Evolutionary conservation across 1,284 basidiomycete species (phyloP), one percentile per base, ranked within the genome.

Genomic region (Puccinia horiana): DNA sequence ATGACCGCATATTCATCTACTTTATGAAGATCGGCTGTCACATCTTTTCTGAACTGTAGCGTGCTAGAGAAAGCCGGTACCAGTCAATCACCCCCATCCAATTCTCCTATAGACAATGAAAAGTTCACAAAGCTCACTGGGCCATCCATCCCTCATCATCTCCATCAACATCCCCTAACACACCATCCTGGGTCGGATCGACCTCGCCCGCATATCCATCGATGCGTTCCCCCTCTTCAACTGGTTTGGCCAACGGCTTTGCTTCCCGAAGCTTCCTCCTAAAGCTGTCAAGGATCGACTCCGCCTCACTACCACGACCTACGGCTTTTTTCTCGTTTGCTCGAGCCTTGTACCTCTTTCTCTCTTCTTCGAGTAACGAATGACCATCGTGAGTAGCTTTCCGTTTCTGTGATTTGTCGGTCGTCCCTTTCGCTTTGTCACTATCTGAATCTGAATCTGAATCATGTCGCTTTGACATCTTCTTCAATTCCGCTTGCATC

Each of bases 401-500:
- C 23, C 54, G 35, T 73, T 81, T 81, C 14, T 67, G 61, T n/a
- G 65, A 37, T 40, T 79, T 79, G n/a, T 56, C 26, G 42, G 26
- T 23, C 16, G 26, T n/a, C 4, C 42, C 49, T 77, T 77, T 77
- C n/a, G 65, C 23, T 47, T 42, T 23, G 54, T 73, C 78, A 58
- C 58, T 40, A 12, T 81, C 78, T 37, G 69, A 49, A 26, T 81
- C 78, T 37, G 69, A 49, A 26, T 67, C 78, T 26, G 69, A 81
- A 29, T 63, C 78, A 61, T 49, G 49, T 56, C 69, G 44, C 16
- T 73, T 81, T 23, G 52, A 44, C 26, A 69, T 52, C 84, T 91
- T 92, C 37, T 93, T 91, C 81, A 98, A 92, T 77, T 95, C 93
- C 3, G 91, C 92, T 87, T 97, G 93, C 90, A 97, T 93, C 84